These are phyloP conservation scores for Lactarius quietus DNA, from an alignment of 768 basidiomycete genomes.

Conservation along the genomic window DNA sequence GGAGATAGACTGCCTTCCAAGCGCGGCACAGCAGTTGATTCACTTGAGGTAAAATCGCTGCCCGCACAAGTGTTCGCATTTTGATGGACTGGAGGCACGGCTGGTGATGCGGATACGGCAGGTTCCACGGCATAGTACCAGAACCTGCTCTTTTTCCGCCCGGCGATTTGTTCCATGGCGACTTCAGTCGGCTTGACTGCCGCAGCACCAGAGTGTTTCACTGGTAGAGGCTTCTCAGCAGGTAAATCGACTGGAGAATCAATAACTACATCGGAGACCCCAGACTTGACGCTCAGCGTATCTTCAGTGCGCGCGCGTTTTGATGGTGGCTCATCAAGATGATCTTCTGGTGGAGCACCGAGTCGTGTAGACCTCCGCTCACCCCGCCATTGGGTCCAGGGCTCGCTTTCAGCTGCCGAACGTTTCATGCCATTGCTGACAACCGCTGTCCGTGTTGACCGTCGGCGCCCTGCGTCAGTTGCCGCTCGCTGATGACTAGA, in stretches of 20 bases:
- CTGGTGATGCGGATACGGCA: conserved; percentile 34
- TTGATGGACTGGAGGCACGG: conserved; percentile 3
- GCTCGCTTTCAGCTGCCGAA: conserved; percentile 43
- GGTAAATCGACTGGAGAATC: conserved; percentile 13
- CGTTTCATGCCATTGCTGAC: conserved; percentile 48
- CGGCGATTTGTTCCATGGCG: conserved; percentile 70
- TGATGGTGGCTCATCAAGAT: conserved; percentile 47
- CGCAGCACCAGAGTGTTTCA: conserved; percentile 58
- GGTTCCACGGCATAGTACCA: conserved; percentile 90
- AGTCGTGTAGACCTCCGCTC: conserved; percentile 70
- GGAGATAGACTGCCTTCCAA: conserved; percentile 46
- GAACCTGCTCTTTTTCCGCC: conserved; percentile 82
- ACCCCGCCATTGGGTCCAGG: conserved; percentile 62
- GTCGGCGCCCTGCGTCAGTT: conserved; percentile 33
- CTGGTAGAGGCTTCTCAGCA: conserved; percentile 39
- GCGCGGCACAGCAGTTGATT: conserved; percentile 31
- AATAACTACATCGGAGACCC: conserved; percentile 28
- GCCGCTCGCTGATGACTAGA: conserved; percentile 17
- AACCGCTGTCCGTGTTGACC: conserved; percentile 42
- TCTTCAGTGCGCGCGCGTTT: conserved; percentile 82
- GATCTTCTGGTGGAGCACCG: conserved; percentile 51
- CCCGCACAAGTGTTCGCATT: conserved; percentile 10
- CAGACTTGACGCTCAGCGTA: conserved; percentile 34
- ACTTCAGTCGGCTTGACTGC: conserved; percentile 68
- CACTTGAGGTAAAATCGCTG: conserved; percentile 23